A percentile compares a stretch with the other conserved stretches of the same genome.
Evolutionary conservation across 2,329 filamentous ascomycete species (phyloP).

Genomic region (Fusarium odoratissimum): DNA sequence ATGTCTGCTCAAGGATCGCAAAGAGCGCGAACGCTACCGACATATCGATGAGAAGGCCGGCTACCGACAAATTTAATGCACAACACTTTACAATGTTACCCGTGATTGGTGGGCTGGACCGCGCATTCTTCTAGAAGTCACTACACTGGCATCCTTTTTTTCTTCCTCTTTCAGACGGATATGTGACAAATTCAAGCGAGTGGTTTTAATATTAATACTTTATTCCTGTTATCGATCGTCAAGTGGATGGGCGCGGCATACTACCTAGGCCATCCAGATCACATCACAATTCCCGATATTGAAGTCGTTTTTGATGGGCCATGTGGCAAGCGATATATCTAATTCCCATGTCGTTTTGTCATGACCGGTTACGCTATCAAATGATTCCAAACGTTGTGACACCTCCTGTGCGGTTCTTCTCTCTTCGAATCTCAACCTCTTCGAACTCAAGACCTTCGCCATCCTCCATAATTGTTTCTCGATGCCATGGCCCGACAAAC

Average conservation of each 20-base stretch:
- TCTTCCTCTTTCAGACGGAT: slow-evolving; percentile 19
- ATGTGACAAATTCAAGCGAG: slow-evolving; percentile 26
- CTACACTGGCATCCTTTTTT: slow-evolving; percentile 6
- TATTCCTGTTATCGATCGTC: slow-evolving; percentile 11
- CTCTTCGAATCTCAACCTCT: slow-evolving; percentile 50
- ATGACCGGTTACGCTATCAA: slow-evolving; percentile 23
- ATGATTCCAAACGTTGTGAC: slow-evolving; percentile 43
- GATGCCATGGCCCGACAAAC: slow-evolving; percentile 93
- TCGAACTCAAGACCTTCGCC: slow-evolving; percentile 51
- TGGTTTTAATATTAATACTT: slow-evolving; percentile 27
- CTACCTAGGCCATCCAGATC: neutral
- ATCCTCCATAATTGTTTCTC: slow-evolving; percentile 69
- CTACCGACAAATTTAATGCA: slow-evolving; percentile 57
- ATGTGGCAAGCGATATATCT: neutral
- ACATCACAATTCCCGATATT: neutral
- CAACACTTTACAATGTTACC: neutral
- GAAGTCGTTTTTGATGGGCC: neutral
- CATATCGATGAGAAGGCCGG: slow-evolving; percentile 85
- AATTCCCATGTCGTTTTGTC: slow-evolving; percentile 16
- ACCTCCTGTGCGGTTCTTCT: slow-evolving; percentile 41
- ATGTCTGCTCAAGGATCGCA: slow-evolving; percentile 83
- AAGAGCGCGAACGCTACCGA: slow-evolving; percentile 81
- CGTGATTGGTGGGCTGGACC: slow-evolving; percentile 16
- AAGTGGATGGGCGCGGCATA: neutral
- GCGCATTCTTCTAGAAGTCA: slow-evolving; percentile 10